Conservation (phyloP, 345 rosid species). For the Schrenkiella parvula region DNA sequence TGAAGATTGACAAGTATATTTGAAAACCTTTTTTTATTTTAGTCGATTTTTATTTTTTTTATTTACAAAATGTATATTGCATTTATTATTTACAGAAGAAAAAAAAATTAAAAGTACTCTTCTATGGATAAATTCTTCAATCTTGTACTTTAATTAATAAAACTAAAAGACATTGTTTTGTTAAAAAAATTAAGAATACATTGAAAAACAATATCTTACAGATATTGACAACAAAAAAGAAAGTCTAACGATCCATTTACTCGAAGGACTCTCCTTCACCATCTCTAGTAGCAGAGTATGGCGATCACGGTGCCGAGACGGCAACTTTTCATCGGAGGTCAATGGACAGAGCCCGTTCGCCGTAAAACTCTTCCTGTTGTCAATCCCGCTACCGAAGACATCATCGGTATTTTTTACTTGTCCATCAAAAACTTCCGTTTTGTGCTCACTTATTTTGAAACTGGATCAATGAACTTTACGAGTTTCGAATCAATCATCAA, state of each 20-base stretch:
- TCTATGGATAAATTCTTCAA: too few species aligned
- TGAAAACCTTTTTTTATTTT: neutral
- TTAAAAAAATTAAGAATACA: too few species aligned
- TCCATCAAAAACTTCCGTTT: neutral
- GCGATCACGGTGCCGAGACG: conserved; percentile 56
- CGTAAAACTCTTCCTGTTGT: conserved; percentile 65
- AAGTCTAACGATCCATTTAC: neutral
- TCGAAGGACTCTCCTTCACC: neutral
- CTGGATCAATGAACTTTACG: neutral
- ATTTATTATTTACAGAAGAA: too few species aligned
- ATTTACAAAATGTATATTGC: too few species aligned
- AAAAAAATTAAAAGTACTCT: too few species aligned
- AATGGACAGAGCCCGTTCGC: conserved; percentile 73
- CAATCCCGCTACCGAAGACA: conserved; percentile 77
- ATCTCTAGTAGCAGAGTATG: conserved; percentile 29
- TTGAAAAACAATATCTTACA: too few species aligned
- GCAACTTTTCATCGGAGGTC: conserved; percentile 75
- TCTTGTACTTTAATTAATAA: too few species aligned
- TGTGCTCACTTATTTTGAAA: neutral
- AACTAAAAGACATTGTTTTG: too few species aligned
- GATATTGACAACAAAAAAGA: neutral
- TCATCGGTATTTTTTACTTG: conserved; percentile 50
- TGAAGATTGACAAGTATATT: neutral
- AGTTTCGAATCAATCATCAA: neutral
- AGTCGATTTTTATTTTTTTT: too few species aligned